Conservation (phyloP, 192 early-diverging fungal species). For the Linnemannia elongata region DNA sequence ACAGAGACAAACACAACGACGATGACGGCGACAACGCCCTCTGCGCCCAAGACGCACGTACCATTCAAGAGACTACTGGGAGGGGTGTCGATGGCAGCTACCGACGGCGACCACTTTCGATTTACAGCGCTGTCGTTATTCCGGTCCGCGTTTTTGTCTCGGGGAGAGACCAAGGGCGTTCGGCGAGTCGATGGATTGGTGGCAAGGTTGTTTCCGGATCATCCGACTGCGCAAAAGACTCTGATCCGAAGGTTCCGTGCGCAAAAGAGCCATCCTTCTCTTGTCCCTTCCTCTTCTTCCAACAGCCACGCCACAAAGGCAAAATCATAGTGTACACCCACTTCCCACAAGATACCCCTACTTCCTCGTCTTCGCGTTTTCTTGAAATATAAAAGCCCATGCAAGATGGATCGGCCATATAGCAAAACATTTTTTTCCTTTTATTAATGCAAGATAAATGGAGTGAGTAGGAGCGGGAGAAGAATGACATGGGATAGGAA, state of each 20-base stretch:
- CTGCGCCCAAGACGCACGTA: slow-evolving; percentile 10
- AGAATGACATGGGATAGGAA: not conserved
- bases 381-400: no score
- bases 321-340: not conserved
- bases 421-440: no score
- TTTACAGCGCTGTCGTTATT: slow-evolving; percentile 35
- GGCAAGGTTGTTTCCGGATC: slow-evolving; percentile 21
- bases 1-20: not conserved
- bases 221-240: slow-evolving; percentile 4
- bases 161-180: slow-evolving; percentile 30
- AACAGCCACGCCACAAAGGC: not conserved
- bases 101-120: slow-evolving; percentile 29
- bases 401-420: no score
- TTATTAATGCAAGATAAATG: not conserved
- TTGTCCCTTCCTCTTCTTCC: not conserved
- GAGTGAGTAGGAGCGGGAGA: not conserved
- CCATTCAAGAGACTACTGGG: slow-evolving; percentile 27
- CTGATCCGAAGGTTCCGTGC: not conserved
- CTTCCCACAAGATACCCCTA: not conserved
- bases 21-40: not conserved
- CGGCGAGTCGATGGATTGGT: slow-evolving; percentile 30
- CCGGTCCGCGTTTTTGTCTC: slow-evolving; percentile 20
- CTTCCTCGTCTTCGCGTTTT: no score
- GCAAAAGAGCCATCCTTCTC: not conserved
- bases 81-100: slow-evolving; percentile 6